Conservation (phyloP, 176 grass and related monocot genomes). For the Avena sativa region DNA sequence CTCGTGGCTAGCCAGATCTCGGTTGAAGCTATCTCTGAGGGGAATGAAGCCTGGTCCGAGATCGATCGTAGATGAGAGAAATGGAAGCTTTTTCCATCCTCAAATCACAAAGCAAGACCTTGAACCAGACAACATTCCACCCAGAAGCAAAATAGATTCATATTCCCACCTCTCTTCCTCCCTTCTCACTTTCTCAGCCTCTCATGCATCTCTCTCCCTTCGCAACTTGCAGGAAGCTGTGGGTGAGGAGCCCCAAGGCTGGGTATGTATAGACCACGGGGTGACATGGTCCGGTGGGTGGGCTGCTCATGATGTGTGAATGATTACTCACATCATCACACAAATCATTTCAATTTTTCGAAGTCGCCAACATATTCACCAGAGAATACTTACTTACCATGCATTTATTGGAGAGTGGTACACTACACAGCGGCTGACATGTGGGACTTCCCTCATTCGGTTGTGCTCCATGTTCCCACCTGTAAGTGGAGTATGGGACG, state of each 20-base stretch:
- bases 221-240: conserved; percentile 47
- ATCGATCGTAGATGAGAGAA: conserved; percentile 46
- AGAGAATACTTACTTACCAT: neutral
- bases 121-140: conserved; percentile 99
- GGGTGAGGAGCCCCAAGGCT: conserved; percentile 32
- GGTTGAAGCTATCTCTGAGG: conserved; percentile 78
- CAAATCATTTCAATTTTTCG: conserved; percentile 34
- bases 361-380: conserved; percentile 38
- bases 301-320: conserved; percentile 79
- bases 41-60: conserved; percentile 99
- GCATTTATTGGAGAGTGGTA: neutral
- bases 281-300: conserved; percentile 38
- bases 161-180: conserved; percentile 16
- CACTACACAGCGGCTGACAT: neutral
- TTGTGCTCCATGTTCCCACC: neutral
- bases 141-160: conserved; percentile 85
- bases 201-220: conserved; percentile 18
- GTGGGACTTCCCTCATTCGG: neutral
- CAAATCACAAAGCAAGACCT: conserved; percentile 49
- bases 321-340: conserved; percentile 65
- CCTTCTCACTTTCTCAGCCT: conserved; percentile 8
- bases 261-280: conserved; percentile 72
- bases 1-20: neutral
- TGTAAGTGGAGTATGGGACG: neutral
- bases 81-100: conserved; percentile 35